phyloP scores from a whole-genome alignment of 805 yeast genomes.

The Jamesozyma jinghongensis region DNA sequence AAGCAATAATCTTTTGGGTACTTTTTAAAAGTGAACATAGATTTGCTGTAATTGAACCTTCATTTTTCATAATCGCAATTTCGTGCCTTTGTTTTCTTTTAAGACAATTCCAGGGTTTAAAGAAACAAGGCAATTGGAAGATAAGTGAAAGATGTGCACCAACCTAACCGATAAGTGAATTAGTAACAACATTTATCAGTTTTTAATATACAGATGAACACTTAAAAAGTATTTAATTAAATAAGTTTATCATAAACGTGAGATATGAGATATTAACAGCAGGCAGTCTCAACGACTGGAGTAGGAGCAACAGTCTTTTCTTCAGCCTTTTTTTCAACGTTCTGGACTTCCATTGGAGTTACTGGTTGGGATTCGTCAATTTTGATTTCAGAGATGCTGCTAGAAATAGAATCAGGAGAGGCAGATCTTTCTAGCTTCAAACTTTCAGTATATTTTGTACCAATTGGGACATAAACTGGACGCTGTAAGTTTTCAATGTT shows the following conservation, averaged over 20 bases:
- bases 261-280: not conserved
- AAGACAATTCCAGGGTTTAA: too few species aligned
- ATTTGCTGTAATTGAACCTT: too few species aligned
- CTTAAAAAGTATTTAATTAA: not conserved
- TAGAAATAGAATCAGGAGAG: constrained; percentile 22
- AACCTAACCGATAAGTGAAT: too few species aligned
- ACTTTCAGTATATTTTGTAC: constrained; percentile 7
- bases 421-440: constrained; percentile 11
- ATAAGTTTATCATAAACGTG: not conserved
- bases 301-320: not conserved
- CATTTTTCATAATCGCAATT: too few species aligned
- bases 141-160: too few species aligned
- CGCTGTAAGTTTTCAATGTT: constrained; percentile 22
- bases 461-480: constrained; percentile 31
- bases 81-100: too few species aligned
- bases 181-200: too few species aligned
- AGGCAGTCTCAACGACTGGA: not conserved
- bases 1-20: too few species aligned
- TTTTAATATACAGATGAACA: too few species aligned
- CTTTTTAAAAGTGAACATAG: too few species aligned
- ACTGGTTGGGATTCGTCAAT: constrained; percentile 22
- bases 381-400: constrained; percentile 5
- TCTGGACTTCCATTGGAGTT: constrained; percentile 6
- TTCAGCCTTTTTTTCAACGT: not conserved
- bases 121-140: too few species aligned